Evolutionary conservation across 176 grass and related monocot genomes (phyloP), one percentile per base, ranked within the genome.

Genomic region (Lolium perenne): DNA sequence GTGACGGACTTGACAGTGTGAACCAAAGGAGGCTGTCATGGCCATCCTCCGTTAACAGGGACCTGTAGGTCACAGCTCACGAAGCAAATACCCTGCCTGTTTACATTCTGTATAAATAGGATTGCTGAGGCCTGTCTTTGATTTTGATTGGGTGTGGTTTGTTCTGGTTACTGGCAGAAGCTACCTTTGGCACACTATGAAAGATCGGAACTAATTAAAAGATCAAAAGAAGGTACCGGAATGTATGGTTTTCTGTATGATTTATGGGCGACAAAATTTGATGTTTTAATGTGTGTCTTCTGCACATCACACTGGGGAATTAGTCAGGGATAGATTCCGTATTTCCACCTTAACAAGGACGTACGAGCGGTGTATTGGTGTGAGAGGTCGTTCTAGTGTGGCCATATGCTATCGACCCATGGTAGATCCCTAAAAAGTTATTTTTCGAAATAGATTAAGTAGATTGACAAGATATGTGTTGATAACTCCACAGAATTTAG

Each of bases 21-120:
- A 70, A 86, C 82, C 97, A 95, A 62, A 94, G 90, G 61, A 95
- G 88, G 86, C 73, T 96, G 55, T 95, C 93, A 75, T 98, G 89
- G 91, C 91, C 91, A 5, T 86, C 88, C 69, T 81, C 89, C 61
- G 66, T 84, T 45, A 95, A 90, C 82, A 92, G 93, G 84, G 88
- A 90, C 74, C 48, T 80, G 8, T 95, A 95, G 85, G 55, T 62
- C 32, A 53, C 10, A 49, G 45, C 23, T 82, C 32, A 81, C 45
- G 13, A 64, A 38, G 58, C 45, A 53, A 61, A 32, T 43, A 43
- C 21, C 20, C 41, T 16, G 17, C 41, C 16, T 61, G 17, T 71
- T 32, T 50, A 8, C 18, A 3, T 77, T 14, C 5, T 78, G 63
- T 72, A 82, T 65, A 86, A 79, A 49, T 86, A 79, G 78, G 45